Conservation (phyloP, 2,329 filamentous ascomycete species). For the Colletotrichum coccodes region DNA sequence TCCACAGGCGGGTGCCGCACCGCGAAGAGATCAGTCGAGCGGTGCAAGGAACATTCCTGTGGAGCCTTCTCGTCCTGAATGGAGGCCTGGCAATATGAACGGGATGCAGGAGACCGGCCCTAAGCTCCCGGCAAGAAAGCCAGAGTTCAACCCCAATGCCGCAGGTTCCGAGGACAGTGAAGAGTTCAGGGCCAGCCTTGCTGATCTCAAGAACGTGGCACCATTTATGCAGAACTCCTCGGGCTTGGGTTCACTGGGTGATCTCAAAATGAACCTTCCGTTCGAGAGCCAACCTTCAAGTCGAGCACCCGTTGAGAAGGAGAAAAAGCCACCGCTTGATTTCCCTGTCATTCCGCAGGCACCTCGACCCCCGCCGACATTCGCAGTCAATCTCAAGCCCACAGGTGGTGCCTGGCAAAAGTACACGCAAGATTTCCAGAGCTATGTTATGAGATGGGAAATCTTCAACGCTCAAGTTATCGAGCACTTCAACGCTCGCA, state of each 20-base stretch:
- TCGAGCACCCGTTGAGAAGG: slow-evolving; percentile 47
- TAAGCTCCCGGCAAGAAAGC: slow-evolving; percentile 35
- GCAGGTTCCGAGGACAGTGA: slow-evolving; percentile 66
- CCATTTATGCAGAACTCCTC: slow-evolving; percentile 59
- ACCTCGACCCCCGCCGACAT: slow-evolving; percentile 56
- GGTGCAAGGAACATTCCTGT: slow-evolving; percentile 64
- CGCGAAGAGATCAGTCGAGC: slow-evolving; percentile 37
- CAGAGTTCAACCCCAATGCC: slow-evolving; percentile 44
- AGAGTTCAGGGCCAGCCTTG: slow-evolving; percentile 63
- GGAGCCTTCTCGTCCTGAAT: slow-evolving; percentile 68
- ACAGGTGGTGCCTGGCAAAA: slow-evolving; percentile 56
- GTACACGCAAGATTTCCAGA: slow-evolving; percentile 63
- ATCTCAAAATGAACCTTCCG: slow-evolving; percentile 66
- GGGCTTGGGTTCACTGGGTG: slow-evolving; percentile 64
- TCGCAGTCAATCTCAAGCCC: slow-evolving; percentile 55
- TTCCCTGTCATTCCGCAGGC: slow-evolving; percentile 62
- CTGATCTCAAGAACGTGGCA: slow-evolving; percentile 66
- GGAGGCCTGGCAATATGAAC: slow-evolving; percentile 61
- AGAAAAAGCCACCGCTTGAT: slow-evolving; percentile 47
- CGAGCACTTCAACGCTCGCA: slow-evolving; percentile 65
- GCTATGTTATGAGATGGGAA: slow-evolving; percentile 61
- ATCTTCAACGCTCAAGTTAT: slow-evolving; percentile 58
- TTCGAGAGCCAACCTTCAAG: slow-evolving; percentile 64
- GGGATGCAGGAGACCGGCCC: slow-evolving; percentile 26
- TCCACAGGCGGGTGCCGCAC: slow-evolving; percentile 44